Percentiles rank a stretch among this genome's conserved stretches.
Evolutionary conservation across 208 protist genomes (phyloP).

Genomic region (Leishmania mexicana): DNA sequence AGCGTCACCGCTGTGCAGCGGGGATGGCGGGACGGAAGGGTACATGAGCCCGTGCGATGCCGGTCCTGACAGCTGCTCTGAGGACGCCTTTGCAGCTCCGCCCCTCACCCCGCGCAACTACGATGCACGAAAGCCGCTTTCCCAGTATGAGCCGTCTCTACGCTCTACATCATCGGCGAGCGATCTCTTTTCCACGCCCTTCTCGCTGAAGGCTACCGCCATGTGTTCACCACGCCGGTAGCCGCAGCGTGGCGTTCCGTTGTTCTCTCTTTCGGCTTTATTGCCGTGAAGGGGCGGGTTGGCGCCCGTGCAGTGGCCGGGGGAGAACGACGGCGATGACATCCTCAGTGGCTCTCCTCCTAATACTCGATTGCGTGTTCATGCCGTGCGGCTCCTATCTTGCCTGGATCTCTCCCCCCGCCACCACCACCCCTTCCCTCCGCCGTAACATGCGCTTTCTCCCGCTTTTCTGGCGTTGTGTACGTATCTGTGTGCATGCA

Average conservation of each 20-base stretch:
- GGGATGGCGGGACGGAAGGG: slow-evolving; percentile 10
- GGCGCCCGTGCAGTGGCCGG: background rate
- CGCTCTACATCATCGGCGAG: slow-evolving; percentile 24
- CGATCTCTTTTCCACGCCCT: slow-evolving; percentile 22
- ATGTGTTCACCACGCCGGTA: slow-evolving; percentile 3
- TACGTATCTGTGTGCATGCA: background rate
- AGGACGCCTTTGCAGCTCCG: background rate
- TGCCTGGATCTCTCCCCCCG: background rate
- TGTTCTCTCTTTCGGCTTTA: background rate
- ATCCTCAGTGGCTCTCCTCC: background rate
- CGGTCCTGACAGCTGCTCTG: background rate
- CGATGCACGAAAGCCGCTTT: slow-evolving; percentile 12
- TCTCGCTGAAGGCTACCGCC: slow-evolving; percentile 6
- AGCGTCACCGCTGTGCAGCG: slow-evolving; percentile 3
- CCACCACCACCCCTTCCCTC: background rate
- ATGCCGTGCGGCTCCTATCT: background rate
- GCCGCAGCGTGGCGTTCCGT: background rate
- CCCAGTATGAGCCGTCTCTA: slow-evolving; percentile 17
- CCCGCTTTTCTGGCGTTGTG: background rate
- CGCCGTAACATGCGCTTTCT: background rate
- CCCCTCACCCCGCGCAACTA: slow-evolving; percentile 33
- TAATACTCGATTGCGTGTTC: background rate
- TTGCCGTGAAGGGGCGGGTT: background rate
- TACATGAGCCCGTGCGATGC: slow-evolving; percentile 11
- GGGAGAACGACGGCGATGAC: background rate